phyloP scores from a whole-genome alignment of 257 asterid species.

The Solanum clarkiae region DNA sequence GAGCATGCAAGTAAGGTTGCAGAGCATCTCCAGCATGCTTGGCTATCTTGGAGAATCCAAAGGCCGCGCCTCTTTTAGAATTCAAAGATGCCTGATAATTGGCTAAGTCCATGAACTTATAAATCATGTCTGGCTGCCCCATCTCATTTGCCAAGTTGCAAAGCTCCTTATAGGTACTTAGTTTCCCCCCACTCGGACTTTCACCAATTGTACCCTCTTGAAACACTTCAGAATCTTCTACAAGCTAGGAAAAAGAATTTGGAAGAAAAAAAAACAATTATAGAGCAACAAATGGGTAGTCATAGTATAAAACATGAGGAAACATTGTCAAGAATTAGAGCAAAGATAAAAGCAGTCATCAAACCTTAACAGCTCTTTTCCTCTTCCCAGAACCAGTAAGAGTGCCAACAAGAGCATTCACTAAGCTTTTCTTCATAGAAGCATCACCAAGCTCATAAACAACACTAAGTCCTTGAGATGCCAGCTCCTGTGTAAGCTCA shows the following conservation, averaged over 20 bases:
- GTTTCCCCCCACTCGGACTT: slow-evolving; percentile 90
- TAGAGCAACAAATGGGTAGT: not conserved
- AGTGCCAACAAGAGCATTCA: slow-evolving; percentile 92
- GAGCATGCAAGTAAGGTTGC: slow-evolving; percentile 63
- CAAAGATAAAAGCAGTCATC: slow-evolving; percentile 5
- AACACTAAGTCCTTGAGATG: slow-evolving; percentile 97
- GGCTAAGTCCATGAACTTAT: slow-evolving; percentile 96
- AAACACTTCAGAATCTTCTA: slow-evolving; percentile 87
- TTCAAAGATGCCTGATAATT: slow-evolving; percentile 90
- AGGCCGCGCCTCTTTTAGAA: slow-evolving; percentile 97
- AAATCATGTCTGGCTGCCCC: slow-evolving; percentile 97
- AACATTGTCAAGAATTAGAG: not conserved
- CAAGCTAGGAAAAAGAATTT: slow-evolving; percentile 43
- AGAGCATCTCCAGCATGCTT: slow-evolving; percentile 97
- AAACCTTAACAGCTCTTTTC: slow-evolving; percentile 90
- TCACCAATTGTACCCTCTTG: slow-evolving; percentile 88
- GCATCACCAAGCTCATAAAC: slow-evolving; percentile 95
- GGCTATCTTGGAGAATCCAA: slow-evolving; percentile 98
- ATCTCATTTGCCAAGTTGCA: slow-evolving; percentile 93
- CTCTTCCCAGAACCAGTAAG: slow-evolving; percentile 98
- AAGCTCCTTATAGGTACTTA: slow-evolving; percentile 95
- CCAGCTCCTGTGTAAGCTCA: slow-evolving; percentile 95
- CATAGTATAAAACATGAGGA: not conserved
- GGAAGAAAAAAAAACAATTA: not conserved
- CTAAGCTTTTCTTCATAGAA: slow-evolving; percentile 78